Evolutionary conservation across 495 filamentous ascomycete species (phyloP), one percentile per base, ranked within the genome.

Genomic region (Penicillium malachiteum): DNA sequence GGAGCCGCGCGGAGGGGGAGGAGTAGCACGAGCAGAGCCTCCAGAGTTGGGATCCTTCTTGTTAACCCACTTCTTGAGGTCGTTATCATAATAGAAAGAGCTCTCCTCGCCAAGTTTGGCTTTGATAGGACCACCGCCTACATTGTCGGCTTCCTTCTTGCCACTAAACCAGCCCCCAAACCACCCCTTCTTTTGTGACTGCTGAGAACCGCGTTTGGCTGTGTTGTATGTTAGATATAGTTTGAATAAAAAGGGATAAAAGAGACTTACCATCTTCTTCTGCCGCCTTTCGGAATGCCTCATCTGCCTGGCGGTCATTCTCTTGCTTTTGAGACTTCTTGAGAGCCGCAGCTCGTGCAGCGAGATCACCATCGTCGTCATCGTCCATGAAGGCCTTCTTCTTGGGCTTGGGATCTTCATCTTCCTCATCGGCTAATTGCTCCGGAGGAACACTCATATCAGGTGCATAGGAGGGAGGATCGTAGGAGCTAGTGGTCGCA

Each of bases 61-160:
- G 72, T 99, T 96, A 71, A 99, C 83, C 95, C 95, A 99, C 66
- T 93, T 90, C 79, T 95, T 95, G 51, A 96, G 79, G 17, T 96
- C 89, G 4, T 89, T 86, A 70, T 99, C 95, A 58, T 93, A 99
- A 59, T 91, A 87, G 73, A 99, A 97, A 10, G 84, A 89, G 64
- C 81, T 94, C 62, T 93, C 87, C 70, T 99, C 95, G 55, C 95
- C 95, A 30, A 99, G 85, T 66, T 99, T 97, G 47, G 95, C 95
- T 63, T 82, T 85, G 72, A 97, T 93, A 41, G 94, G 92, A n/a
- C 71, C 69, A 14, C 66, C 67, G 34, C 60, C 63, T 40, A 84
- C 83, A 56, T 85, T 84, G 6, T 72, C 71, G 49, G 81, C 74
- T 38, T 90, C 86, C 67, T 91, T 91, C 65, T 88, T 91, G 52